A percentile compares a stretch with the other conserved stretches of the same genome.
phyloP scores from a whole-genome alignment of 257 asterid species.

The Cordia subcordata region DNA sequence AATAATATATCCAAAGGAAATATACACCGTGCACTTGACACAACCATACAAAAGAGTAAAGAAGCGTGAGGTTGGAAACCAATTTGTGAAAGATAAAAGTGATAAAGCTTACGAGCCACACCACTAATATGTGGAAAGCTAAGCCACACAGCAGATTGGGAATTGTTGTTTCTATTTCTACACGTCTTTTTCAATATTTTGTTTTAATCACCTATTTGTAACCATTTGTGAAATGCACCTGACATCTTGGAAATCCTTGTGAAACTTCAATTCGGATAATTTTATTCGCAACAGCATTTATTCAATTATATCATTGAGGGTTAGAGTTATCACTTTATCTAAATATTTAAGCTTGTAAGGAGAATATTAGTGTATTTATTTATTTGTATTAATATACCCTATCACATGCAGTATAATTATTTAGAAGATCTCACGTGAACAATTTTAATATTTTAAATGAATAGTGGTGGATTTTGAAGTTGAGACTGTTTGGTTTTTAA shows the following conservation, averaged over 20 bases:
- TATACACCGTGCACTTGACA: neutral
- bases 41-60: conserved; percentile 19
- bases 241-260: neutral
- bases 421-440: too few species aligned
- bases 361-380: too few species aligned
- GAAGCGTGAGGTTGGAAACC: conserved; percentile 45
- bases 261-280: too few species aligned
- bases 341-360: too few species aligned
- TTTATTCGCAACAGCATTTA: neutral
- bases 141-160: conserved; percentile 37
- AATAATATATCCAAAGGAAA: neutral
- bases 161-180: conserved; percentile 8
- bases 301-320: too few species aligned
- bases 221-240: neutral
- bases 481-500: too few species aligned
- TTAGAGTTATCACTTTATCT: too few species aligned
- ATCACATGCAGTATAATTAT: too few species aligned
- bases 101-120: conserved; percentile 69
- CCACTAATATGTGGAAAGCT: conserved; percentile 32
- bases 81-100: conserved; percentile 45
- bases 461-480: too few species aligned
- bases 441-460: too few species aligned
- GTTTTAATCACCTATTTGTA: neutral
- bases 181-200: conserved; percentile 6
- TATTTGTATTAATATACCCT: too few species aligned